These are phyloP conservation scores for Penicillium oxalicum DNA, from an alignment of 2,329 filamentous ascomycete species.

Conservation along the genomic window DNA sequence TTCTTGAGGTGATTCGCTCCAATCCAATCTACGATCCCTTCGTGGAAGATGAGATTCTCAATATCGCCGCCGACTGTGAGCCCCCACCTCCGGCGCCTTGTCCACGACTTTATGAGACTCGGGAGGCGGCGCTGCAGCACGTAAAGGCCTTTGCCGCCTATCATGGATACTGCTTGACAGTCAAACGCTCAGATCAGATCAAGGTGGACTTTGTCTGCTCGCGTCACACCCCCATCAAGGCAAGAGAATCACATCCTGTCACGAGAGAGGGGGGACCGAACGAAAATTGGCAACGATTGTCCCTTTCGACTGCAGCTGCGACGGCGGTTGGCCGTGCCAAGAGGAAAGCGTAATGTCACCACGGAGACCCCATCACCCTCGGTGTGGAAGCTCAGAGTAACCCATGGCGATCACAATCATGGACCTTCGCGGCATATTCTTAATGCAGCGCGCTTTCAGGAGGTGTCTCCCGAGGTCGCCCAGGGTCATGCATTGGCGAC, in stretches of 20 bases:
- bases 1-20: not conserved
- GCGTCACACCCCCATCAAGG: not conserved
- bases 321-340: not conserved
- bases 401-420: not conserved
- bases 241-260: not conserved
- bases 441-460: not conserved
- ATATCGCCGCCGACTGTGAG: slow-evolving; percentile 1
- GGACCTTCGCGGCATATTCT: not conserved
- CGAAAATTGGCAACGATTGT: not conserved
- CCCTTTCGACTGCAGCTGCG: not conserved
- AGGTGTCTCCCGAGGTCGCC: not conserved
- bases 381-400: not conserved
- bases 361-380: not conserved
- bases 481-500: not conserved
- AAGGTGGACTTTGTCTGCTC: not conserved
- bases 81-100: not conserved
- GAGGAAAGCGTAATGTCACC: not conserved
- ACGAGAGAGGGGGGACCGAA: not conserved
- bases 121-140: not conserved
- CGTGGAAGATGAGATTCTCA: not conserved
- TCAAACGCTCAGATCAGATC: not conserved
- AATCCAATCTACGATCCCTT: not conserved
- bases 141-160: not conserved
- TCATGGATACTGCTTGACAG: not conserved
- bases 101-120: not conserved